These are phyloP conservation scores for Acanthamoeba divionensis DNA, from an alignment of 208 protist genomes.

Conservation along the genomic window DNA sequence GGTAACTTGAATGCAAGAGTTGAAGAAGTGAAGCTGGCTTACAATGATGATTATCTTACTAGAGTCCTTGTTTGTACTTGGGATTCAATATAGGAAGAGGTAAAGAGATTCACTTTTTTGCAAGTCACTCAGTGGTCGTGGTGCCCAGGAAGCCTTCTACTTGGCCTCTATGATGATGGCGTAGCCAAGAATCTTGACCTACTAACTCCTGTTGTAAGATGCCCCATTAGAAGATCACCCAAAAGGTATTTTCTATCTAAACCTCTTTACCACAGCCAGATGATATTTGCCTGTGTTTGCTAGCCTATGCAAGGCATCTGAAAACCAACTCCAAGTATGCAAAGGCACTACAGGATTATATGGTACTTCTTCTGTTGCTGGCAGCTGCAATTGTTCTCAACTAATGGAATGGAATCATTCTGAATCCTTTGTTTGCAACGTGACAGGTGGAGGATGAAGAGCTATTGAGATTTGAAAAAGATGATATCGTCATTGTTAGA, in stretches of 20 bases:
- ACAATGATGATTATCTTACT: background rate
- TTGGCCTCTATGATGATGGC: constrained; percentile 38
- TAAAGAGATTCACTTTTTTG: constrained; percentile 39
- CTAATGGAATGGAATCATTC: too few species aligned
- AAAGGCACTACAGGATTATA: constrained; percentile 41
- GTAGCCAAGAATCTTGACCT: constrained; percentile 33
- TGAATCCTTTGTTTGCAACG: background rate
- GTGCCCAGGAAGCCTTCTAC: constrained; percentile 26
- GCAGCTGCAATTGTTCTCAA: background rate
- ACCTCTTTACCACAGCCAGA: background rate
- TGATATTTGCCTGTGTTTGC: constrained; percentile 21
- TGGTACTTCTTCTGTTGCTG: background rate
- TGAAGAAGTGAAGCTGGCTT: background rate
- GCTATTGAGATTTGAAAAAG: constrained; percentile 29
- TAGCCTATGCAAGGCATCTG: constrained; percentile 30
- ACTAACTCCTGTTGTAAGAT: constrained; percentile 37
- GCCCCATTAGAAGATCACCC: background rate
- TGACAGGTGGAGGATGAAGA: constrained; percentile 12
- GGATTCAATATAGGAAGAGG: background rate
- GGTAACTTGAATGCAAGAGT: background rate
- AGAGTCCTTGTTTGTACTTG: background rate
- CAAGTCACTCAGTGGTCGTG: constrained; percentile 50
- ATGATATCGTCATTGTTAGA: constrained; percentile 46
- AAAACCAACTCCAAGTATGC: constrained; percentile 55
- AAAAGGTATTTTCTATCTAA: background rate